Evolutionary conservation across 2,329 filamentous ascomycete species (phyloP), one percentile per base, ranked within the genome.

Genomic region (Phialocephala sp.): DNA sequence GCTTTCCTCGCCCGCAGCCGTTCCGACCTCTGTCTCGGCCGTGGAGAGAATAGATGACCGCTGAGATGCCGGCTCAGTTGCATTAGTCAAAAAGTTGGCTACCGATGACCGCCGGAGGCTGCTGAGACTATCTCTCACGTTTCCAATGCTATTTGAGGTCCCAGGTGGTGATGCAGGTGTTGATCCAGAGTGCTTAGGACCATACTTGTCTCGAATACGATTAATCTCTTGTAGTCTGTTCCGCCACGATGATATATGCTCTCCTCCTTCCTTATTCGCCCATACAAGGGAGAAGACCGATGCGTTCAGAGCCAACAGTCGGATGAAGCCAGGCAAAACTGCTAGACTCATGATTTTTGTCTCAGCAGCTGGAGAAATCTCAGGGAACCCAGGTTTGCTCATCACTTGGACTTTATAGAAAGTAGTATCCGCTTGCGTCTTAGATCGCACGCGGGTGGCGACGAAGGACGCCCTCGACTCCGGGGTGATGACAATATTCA

Each of bases 221-320:
- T 91, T 90, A 76, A 99, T 96, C 76, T 94, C 91, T 58, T 91
- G 87, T 14, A 98, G 85, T 58, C 95, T 89, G 72, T 90, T 92
- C 65, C 93, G 89, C 95, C 95, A 98, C 9, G 92, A 92, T 12
- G 93, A 95, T 36, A 95, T 85, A 74, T 97, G 89, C 76, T 97
- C 93, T 64, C 91, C 91, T 6, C 89, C 90, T 69, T 91, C 87
- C 56, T 89, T 85, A 73, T 87, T 89, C 56, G 87, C 87, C 93
- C 94, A 97, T n/a, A 97, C 94, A 54, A 91, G 86, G 1, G 91
- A 93, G 77, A 98, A 97, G 9, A 98, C 92, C 15, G 92, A 96
- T 0, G 95, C 94, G 75, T 97, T 98, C 68, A 99, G 86, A 0
- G 94, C 93, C 20, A 98, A 83, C 56, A 97, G 88, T 43, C 95